Conservation (phyloP, 2,329 filamentous ascomycete species). For the Biscogniauxia sp. region DNA sequence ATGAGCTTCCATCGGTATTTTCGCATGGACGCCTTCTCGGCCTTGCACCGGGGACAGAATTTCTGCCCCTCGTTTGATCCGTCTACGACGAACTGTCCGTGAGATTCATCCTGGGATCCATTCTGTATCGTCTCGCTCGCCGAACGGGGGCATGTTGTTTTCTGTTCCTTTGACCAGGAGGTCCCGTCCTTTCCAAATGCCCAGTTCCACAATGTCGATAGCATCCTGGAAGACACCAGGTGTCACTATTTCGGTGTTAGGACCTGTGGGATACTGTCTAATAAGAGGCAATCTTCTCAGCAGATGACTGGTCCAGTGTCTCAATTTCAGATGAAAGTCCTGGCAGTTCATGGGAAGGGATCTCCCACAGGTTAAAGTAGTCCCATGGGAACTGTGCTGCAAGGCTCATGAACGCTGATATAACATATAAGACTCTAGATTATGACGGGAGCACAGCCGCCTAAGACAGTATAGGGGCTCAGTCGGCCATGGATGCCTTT, state of each 20-base stretch:
- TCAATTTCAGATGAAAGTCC: background rate
- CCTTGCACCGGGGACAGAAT: constrained; percentile 32
- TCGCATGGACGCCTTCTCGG: constrained; percentile 33
- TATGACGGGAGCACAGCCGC: background rate
- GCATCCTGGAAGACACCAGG: background rate
- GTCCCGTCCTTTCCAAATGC: background rate
- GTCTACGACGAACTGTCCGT: background rate
- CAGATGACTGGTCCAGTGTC: background rate
- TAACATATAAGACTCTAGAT: background rate
- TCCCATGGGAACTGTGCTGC: background rate
- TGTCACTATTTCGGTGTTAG: too few relatives aligned
- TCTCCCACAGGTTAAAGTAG: background rate
- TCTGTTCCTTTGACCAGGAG: background rate
- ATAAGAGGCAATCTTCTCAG: too few relatives aligned
- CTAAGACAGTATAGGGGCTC: background rate
- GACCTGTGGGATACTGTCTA: too few relatives aligned
- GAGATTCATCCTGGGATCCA: background rate
- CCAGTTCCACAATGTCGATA: background rate
- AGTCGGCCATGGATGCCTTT: background rate
- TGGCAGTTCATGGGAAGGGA: background rate
- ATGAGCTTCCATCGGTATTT: constrained; percentile 59
- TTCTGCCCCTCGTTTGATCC: background rate
- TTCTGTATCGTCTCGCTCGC: background rate
- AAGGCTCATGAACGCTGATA: background rate
- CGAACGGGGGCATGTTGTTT: background rate